Evolutionary conservation across 2,329 filamentous ascomycete species (phyloP).

Genomic region (Paecilomyces fulvus): DNA sequence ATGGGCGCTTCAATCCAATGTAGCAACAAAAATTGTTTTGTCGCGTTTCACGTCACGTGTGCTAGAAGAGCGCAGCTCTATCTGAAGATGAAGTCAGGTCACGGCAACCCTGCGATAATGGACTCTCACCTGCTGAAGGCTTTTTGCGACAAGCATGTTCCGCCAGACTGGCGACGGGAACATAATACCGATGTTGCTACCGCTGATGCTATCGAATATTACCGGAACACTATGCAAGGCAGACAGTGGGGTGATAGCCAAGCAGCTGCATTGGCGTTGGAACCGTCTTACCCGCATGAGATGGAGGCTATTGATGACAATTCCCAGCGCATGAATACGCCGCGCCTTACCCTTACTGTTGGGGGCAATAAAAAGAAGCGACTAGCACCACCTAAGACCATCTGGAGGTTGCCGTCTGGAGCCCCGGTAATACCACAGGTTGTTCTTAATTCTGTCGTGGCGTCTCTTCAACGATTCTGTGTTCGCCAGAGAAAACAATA

Average conservation of each 20-base stretch:
- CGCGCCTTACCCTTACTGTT: constrained; percentile 46
- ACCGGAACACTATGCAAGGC: constrained; percentile 80
- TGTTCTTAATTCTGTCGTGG: constrained; percentile 78
- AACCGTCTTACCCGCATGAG: constrained; percentile 61
- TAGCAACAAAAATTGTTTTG: constrained; percentile 93
- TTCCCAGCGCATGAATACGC: constrained; percentile 28
- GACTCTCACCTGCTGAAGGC: constrained; percentile 82
- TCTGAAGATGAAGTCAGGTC: constrained; percentile 91
- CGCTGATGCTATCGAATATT: constrained; percentile 76
- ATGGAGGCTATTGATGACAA: constrained; percentile 41
- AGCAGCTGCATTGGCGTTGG: constrained; percentile 69
- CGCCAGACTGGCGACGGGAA: constrained; percentile 77
- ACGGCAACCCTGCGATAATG: constrained; percentile 67
- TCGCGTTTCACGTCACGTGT: constrained; percentile 95
- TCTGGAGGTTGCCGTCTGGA: constrained; percentile 89
- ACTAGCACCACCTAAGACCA: constrained; percentile 50
- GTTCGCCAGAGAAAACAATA: constrained; percentile 84
- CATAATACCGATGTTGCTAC: constrained; percentile 75
- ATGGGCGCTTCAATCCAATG: constrained; percentile 99
- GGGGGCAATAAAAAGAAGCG: constrained; percentile 53
- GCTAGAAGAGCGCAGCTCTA: constrained; percentile 80
- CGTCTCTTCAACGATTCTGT: constrained; percentile 73
- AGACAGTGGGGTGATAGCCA: constrained; percentile 89
- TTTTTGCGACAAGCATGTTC: constrained; percentile 92
- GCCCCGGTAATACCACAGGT: constrained; percentile 88